Base-by-base conservation (phyloP, 2,329 filamentous ascomycete species). In the Scortechinia acanthostroma region DNA sequence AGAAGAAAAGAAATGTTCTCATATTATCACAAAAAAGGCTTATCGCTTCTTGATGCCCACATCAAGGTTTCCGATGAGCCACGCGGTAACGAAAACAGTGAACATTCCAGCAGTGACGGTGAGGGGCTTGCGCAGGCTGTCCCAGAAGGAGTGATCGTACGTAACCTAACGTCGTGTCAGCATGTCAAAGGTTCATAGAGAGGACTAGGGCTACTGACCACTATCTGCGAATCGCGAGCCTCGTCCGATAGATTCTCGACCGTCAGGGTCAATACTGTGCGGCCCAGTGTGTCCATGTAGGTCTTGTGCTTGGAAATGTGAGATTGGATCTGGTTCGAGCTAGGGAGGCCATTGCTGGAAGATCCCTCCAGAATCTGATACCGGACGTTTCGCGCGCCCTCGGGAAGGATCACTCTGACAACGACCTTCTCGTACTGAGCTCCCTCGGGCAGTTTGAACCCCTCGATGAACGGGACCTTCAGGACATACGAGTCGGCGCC, bases 391-490 rank as follows among this genome's bases (percentile, higher is more conserved):
- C 68, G 76, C 6, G 84, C 78, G 37, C 84, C 84, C 58, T 88
- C 84, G 5, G 84, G 84, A 2, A 88, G 69, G 48, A 88, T 73
- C 43, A 88, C 68, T 20, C 80, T 74, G 21, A 87, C 68, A 45
- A 80, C 70, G 25, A 86, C 69, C 46, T 74, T 72, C 53, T 80
- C 77, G 53, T 87, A 88, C 53, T 80, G 76, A 15, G 86, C 64
- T 19, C 83, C 83, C 58, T 86, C 82, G 2, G 64, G 55, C 51
- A 76, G 71, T 60, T 78, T 83, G 42, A 82, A 82, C 0, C 83
- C 83, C 58, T 88, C 80, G 19, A 88, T 63, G 63, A 88, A 84
- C 2, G 84, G 83, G 6, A 86, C 78, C 57, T 82, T 84, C 37
- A 88, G 69, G 6, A 84, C 71, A 55, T 84, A 86, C 1, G 73